Evolutionary conservation across 176 grass and related monocot genomes (phyloP).

Genomic region (Oryza brachyantha): DNA sequence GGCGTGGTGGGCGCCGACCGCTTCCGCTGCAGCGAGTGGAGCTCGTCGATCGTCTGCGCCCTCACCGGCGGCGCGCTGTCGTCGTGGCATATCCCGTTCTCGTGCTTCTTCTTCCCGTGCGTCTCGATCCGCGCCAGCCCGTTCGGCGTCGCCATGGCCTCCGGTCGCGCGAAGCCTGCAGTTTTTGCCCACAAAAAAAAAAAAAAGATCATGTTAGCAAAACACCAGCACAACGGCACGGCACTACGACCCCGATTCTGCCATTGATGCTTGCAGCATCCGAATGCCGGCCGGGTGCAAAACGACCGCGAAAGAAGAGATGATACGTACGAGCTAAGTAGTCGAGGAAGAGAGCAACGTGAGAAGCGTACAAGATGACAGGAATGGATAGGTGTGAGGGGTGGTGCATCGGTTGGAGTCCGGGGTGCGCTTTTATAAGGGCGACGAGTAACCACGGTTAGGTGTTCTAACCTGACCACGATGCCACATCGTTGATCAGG

Average conservation of each 20-base stretch:
- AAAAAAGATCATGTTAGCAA: slow-evolving; percentile 15
- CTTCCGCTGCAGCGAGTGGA: slow-evolving; percentile 90
- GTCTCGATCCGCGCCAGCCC: slow-evolving; percentile 80
- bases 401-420: background rate
- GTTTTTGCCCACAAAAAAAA: no score
- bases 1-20: slow-evolving; percentile 75
- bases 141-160: slow-evolving; percentile 35
- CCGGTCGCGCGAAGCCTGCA: background rate
- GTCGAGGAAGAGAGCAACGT: background rate
- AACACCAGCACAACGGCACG: no score
- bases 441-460: background rate
- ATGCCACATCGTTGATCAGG: background rate
- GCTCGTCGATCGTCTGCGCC: slow-evolving; percentile 96
- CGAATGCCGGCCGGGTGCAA: background rate
- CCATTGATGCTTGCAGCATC: slow-evolving; percentile 14
- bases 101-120: slow-evolving; percentile 44
- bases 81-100: slow-evolving; percentile 92
- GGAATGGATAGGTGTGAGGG: slow-evolving; percentile 22
- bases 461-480: background rate
- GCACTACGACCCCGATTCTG: background rate
- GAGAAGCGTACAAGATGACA: background rate
- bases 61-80: slow-evolving; percentile 74
- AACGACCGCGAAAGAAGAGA: background rate
- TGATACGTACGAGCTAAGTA: slow-evolving; percentile 13
- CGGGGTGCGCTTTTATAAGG: slow-evolving; percentile 50